phyloP scores from a whole-genome alignment of 2,329 filamentous ascomycete species.

The Lachnellula hyalina region DNA sequence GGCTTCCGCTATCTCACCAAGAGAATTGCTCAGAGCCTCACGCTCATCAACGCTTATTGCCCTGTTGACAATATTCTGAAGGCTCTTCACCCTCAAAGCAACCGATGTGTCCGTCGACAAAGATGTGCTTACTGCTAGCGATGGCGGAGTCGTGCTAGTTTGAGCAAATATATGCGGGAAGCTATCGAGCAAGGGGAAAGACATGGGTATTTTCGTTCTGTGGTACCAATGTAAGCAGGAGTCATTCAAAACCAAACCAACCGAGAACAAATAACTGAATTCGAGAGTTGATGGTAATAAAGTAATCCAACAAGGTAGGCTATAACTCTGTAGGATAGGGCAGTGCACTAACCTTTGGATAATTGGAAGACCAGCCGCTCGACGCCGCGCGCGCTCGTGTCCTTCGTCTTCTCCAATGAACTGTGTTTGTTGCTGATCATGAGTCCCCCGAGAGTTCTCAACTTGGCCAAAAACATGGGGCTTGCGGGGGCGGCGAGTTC shows the following conservation, averaged over 20 bases:
- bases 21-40: constrained; percentile 73
- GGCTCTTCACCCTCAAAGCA: constrained; percentile 58
- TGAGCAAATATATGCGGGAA: constrained; percentile 69
- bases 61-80: constrained; percentile 60
- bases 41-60: constrained; percentile 70
- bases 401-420: constrained; percentile 25
- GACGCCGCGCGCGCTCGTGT: constrained; percentile 28
- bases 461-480: constrained; percentile 35
- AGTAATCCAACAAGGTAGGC: not conserved
- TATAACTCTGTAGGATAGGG: not conserved
- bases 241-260: not conserved
- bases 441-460: constrained; percentile 29
- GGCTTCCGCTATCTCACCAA: constrained; percentile 78
- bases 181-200: constrained; percentile 76
- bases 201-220: constrained; percentile 43
- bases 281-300: not conserved
- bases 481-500: constrained; percentile 21
- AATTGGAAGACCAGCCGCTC: constrained; percentile 30
- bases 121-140: constrained; percentile 49
- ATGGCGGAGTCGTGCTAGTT: constrained; percentile 33
- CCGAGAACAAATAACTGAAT: not conserved
- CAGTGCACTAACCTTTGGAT: constrained; percentile 28
- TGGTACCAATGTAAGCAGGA: constrained; percentile 15
- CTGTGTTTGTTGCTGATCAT: constrained; percentile 16
- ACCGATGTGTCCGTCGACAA: constrained; percentile 72